phyloP scores from a whole-genome alignment of 1,284 basidiomycete species.

The Schizopora paradoxa region DNA sequence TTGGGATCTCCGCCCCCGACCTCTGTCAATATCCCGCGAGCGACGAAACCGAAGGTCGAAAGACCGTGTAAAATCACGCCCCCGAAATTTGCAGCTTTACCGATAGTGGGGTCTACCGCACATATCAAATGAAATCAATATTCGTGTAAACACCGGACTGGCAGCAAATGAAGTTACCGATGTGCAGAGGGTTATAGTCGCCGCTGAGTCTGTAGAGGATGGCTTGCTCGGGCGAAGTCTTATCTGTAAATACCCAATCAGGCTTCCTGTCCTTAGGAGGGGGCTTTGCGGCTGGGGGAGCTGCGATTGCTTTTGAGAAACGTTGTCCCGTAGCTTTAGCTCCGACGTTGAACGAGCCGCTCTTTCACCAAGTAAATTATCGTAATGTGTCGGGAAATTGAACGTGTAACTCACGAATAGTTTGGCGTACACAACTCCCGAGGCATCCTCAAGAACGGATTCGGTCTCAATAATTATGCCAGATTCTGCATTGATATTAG shows the following conservation, averaged over 20 bases:
- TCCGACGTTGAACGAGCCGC: constrained; percentile 69
- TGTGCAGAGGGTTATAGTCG: constrained; percentile 83
- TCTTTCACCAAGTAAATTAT: constrained; percentile 34
- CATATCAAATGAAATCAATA: constrained; percentile 5
- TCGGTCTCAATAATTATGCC: constrained; percentile 72
- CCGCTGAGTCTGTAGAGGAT: constrained; percentile 75
- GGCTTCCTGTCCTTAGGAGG: constrained; percentile 64
- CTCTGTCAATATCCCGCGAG: constrained; percentile 61
- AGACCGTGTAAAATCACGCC: constrained; percentile 83
- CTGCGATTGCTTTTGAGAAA: constrained; percentile 64
- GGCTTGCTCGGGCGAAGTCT: constrained; percentile 72
- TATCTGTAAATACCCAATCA: constrained; percentile 63
- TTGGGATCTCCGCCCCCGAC: constrained; percentile 55
- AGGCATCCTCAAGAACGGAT: constrained; percentile 53
- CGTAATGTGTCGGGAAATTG: background rate
- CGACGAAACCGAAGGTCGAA: constrained; percentile 71
- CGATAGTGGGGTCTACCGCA: constrained; percentile 59
- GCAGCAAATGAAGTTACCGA: constrained; percentile 42
- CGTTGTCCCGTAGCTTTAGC: constrained; percentile 66
- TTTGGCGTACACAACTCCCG: constrained; percentile 62
- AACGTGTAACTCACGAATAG: constrained; percentile 50
- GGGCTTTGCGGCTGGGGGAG: constrained; percentile 61
- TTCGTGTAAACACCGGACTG: background rate
- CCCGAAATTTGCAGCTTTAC: constrained; percentile 67
- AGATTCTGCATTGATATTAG: constrained; percentile 43